Conservation (phyloP, 345 rosid species). For the Citropsis articulata region DNA sequence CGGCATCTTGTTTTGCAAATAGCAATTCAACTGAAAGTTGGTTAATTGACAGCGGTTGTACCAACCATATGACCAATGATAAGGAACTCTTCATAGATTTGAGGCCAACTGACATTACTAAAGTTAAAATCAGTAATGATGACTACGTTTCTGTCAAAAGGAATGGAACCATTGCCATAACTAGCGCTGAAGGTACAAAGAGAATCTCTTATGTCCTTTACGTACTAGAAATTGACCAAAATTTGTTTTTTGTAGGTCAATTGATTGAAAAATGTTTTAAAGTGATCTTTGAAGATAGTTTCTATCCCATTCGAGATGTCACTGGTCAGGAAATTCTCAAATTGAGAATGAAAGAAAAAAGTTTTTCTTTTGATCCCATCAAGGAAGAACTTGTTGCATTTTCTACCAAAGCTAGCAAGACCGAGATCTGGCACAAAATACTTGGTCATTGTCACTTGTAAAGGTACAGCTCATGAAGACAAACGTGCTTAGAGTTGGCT, state of each 20-base stretch:
- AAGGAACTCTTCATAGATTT: not conserved
- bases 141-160: not conserved
- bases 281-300: not conserved
- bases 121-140: constrained; percentile 5
- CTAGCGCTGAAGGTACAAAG: not conserved
- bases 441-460: constrained; percentile 4
- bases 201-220: not conserved
- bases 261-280: not conserved
- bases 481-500: not conserved
- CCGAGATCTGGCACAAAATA: not conserved
- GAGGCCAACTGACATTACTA: not conserved
- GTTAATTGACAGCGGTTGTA: too few relatives aligned
- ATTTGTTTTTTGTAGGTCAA: not conserved
- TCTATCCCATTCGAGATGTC: not conserved
- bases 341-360: not conserved
- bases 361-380: not conserved
- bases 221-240: not conserved
- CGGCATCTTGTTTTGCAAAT: not conserved
- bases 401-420: not conserved
- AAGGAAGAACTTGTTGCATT: not conserved
- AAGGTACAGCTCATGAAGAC: not conserved
- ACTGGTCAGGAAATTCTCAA: not conserved
- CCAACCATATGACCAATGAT: not conserved
- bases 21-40: not conserved
- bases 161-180: not conserved